These are phyloP conservation scores for Hura crepitans DNA, from an alignment of 441 rosid genomes.

Conservation along the genomic window DNA sequence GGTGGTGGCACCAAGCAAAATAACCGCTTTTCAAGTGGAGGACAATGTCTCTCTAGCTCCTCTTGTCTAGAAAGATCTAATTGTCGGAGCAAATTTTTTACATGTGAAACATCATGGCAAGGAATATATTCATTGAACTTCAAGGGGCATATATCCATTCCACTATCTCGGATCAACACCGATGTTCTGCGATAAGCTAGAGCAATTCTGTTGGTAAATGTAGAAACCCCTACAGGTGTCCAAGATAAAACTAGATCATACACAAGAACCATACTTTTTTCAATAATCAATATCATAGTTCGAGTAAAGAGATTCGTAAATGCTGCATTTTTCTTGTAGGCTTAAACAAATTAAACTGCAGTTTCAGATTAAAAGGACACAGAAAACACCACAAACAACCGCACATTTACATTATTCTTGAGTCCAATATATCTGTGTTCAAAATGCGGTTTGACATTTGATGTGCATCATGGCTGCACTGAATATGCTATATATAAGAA, in stretches of 20 bases:
- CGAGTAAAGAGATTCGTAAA: conserved; percentile 5
- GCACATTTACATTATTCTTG: neutral
- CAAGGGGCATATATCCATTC: conserved; percentile 62
- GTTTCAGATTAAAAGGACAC: too few relatives aligned
- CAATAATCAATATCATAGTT: neutral
- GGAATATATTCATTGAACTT: conserved; percentile 65
- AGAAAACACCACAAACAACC: neutral
- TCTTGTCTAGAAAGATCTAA: conserved; percentile 67
- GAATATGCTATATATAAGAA: neutral
- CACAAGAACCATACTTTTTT: conserved; percentile 6
- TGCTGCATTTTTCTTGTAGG: neutral
- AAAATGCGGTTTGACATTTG: neutral
- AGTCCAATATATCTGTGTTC: neutral
- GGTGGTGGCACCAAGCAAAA: conserved; percentile 95
- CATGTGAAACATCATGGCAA: conserved; percentile 51
- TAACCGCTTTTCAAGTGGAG: conserved; percentile 61
- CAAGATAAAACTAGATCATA: conserved; percentile 16
- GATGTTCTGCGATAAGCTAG: conserved; percentile 48
- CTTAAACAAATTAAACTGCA: neutral
- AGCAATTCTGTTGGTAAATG: conserved; percentile 50
- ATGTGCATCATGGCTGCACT: neutral
- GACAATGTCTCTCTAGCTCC: conserved; percentile 89
- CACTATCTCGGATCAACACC: conserved; percentile 45
- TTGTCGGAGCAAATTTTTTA: conserved; percentile 46
- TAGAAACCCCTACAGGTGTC: conserved; percentile 37